Percentiles rank a stretch among this genome's conserved stretches.
phyloP scores from a whole-genome alignment of 352 stramenopile genomes.

The Globisporangium nodosum region DNA sequence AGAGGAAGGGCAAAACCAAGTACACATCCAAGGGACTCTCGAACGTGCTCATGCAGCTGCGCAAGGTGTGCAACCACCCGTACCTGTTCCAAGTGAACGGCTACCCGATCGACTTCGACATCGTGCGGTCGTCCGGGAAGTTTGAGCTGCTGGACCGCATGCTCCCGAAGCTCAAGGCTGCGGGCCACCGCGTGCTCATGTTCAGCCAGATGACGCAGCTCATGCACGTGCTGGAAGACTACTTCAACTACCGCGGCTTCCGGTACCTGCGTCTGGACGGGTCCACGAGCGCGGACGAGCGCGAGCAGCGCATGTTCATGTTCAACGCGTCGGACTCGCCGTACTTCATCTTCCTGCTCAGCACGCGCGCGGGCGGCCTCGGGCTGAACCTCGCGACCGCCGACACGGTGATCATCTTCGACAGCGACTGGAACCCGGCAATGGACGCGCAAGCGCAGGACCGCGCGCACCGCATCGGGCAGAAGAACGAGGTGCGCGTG shows the following conservation, averaged over 20 bases:
- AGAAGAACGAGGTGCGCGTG: constrained; percentile 88
- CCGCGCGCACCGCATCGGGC: constrained; percentile 89
- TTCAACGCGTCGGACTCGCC: constrained; percentile 93
- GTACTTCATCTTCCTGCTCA: constrained; percentile 97
- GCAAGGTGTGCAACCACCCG: constrained; percentile 88
- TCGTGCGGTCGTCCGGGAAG: constrained; percentile 88
- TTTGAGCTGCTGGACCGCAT: constrained; percentile 97
- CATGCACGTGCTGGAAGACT: constrained; percentile 89
- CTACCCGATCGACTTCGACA: constrained; percentile 84
- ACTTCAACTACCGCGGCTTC: constrained; percentile 88
- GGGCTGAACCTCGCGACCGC: constrained; percentile 97
- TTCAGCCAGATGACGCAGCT: constrained; percentile 90
- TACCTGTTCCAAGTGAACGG: constrained; percentile 85
- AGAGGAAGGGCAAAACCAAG: constrained; percentile 74
- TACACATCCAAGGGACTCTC: constrained; percentile 82
- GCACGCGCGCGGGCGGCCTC: constrained; percentile 95
- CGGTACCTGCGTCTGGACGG: constrained; percentile 96
- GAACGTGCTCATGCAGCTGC: constrained; percentile 87
- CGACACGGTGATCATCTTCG: constrained; percentile 99
- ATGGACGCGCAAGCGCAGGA: constrained; percentile 92
- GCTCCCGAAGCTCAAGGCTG: constrained; percentile 91
- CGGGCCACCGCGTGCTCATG: constrained; percentile 89
- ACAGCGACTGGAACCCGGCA: constrained; percentile 99
- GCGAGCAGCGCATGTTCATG: constrained; percentile 97
- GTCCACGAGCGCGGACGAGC: constrained; percentile 93